phyloP scores from a whole-genome alignment of 768 basidiomycete genomes.

The Cystofilobasidium macerans region DNA sequence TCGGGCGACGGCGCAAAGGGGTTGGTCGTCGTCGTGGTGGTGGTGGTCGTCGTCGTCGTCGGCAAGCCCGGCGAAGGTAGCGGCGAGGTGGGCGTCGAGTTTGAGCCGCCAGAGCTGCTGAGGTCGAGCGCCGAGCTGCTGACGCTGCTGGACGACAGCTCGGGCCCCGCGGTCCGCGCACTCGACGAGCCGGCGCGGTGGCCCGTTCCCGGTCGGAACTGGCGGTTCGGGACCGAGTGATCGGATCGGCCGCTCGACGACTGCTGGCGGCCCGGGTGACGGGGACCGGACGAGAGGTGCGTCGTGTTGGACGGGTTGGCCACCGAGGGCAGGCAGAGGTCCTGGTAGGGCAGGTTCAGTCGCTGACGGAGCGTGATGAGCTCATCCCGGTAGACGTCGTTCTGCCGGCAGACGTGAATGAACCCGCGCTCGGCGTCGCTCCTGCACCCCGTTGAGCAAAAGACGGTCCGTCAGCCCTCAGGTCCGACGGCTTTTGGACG shows the following conservation, averaged over 20 bases:
- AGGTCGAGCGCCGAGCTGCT: too few relatives aligned
- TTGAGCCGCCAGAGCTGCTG: background rate
- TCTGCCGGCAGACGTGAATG: constrained; percentile 21
- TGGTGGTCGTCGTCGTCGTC: background rate
- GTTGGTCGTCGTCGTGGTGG: too few relatives aligned
- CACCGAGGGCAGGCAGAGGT: background rate
- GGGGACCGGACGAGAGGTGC: background rate
- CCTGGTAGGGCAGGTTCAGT: constrained; percentile 1
- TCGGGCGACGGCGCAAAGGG: background rate
- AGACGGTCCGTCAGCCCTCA: background rate
- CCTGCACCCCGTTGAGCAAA: background rate
- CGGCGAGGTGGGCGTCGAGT: background rate
- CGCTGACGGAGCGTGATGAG: constrained; percentile 1
- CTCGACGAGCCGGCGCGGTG: too few relatives aligned
- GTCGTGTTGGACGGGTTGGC: background rate
- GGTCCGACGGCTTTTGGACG: background rate
- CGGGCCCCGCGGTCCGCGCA: too few relatives aligned
- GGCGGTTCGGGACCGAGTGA: too few relatives aligned
- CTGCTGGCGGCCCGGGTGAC: too few relatives aligned
- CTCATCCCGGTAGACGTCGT: constrained; percentile 22
- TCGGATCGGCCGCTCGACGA: too few relatives aligned
- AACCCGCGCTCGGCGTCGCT: constrained; percentile 19
- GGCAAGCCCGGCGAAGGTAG: background rate
- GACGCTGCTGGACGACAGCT: too few relatives aligned
- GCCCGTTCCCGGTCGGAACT: too few relatives aligned